Percentiles rank a stretch among this genome's conserved stretches.
Evolutionary conservation across 2,329 filamentous ascomycete genomes (phyloP).

Genomic region (Aspergillus caelatus): DNA sequence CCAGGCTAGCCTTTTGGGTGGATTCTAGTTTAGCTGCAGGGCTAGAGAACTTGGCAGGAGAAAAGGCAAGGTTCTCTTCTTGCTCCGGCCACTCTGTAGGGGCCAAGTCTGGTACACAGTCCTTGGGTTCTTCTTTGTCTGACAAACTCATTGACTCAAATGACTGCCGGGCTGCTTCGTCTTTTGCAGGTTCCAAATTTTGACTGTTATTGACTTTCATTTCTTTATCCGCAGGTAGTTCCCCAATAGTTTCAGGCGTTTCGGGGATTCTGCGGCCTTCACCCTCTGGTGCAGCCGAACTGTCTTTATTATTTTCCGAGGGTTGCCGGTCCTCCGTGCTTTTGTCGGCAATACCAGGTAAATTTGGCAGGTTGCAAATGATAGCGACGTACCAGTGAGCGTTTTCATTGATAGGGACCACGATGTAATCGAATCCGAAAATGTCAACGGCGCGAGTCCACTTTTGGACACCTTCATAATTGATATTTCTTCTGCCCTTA

Average conservation of each 20-base stretch:
- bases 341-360: slow-evolving; percentile 43
- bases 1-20: slow-evolving; percentile 15
- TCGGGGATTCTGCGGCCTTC: slow-evolving; percentile 33
- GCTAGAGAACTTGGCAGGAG: slow-evolving; percentile 21
- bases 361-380: slow-evolving; percentile 80
- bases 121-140: slow-evolving; percentile 19
- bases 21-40: slow-evolving; percentile 13
- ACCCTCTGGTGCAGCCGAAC: slow-evolving; percentile 15
- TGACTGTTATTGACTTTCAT: background rate
- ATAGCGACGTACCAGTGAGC: slow-evolving; percentile 94
- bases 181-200: slow-evolving; percentile 21
- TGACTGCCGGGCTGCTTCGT: slow-evolving; percentile 27
- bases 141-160: slow-evolving; percentile 34
- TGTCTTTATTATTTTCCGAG: slow-evolving; percentile 11
- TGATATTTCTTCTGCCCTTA: slow-evolving; percentile 62
- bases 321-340: slow-evolving; percentile 5
- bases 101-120: slow-evolving; percentile 6
- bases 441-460: slow-evolving; percentile 89
- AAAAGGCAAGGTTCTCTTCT: slow-evolving; percentile 27
- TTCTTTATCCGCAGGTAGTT: background rate
- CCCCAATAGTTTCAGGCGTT: slow-evolving; percentile 24
- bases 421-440: slow-evolving; percentile 82
- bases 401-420: slow-evolving; percentile 88
- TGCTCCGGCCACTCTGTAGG: slow-evolving; percentile 33
- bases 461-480: slow-evolving; percentile 80